A percentile compares a stretch with the other conserved stretches of the same genome.
Evolutionary conservation across 2,329 filamentous ascomycete genomes (phyloP).

Genomic region (Huntiella decipiens): DNA sequence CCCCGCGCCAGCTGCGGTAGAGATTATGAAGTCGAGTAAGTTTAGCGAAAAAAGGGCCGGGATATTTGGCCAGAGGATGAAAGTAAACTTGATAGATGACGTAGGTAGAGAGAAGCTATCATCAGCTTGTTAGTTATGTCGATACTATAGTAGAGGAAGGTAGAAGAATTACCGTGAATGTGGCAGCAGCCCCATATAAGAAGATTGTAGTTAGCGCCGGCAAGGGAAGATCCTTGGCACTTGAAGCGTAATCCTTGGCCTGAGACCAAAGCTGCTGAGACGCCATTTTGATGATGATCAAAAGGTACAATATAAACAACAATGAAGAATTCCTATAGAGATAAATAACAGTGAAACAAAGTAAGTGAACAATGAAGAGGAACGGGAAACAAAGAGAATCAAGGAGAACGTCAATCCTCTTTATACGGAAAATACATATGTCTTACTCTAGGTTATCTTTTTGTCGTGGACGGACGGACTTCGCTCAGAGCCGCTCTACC

Average conservation of each 20-base stretch:
- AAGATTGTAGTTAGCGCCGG: too few relatives aligned
- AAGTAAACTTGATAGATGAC: slow-evolving; percentile 40
- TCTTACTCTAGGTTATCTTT: not conserved
- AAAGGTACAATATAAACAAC: not conserved
- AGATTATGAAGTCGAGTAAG: slow-evolving; percentile 46
- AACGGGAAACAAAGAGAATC: not conserved
- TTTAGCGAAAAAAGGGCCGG: slow-evolving; percentile 43
- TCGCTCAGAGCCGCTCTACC: too few relatives aligned
- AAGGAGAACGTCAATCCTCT: not conserved
- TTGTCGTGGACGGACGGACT: too few relatives aligned
- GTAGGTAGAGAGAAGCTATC: slow-evolving; percentile 17
- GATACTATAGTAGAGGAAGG: not conserved
- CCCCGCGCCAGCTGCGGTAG: slow-evolving; percentile 57
- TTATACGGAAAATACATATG: not conserved
- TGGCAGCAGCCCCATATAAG: too few relatives aligned
- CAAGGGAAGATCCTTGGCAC: too few relatives aligned
- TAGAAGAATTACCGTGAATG: too few relatives aligned
- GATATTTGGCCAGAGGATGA: slow-evolving; percentile 46
- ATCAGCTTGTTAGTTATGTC: not conserved
- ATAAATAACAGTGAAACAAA: not conserved
- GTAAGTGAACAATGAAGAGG: not conserved
- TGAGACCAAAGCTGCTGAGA: too few relatives aligned
- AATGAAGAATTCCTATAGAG: too few relatives aligned
- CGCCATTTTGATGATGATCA: too few relatives aligned
- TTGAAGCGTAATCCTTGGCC: too few relatives aligned